Evolutionary conservation across 495 filamentous ascomycete species (phyloP), one percentile per base, ranked within the genome.

Genomic region (Neurospora hispaniola): DNA sequence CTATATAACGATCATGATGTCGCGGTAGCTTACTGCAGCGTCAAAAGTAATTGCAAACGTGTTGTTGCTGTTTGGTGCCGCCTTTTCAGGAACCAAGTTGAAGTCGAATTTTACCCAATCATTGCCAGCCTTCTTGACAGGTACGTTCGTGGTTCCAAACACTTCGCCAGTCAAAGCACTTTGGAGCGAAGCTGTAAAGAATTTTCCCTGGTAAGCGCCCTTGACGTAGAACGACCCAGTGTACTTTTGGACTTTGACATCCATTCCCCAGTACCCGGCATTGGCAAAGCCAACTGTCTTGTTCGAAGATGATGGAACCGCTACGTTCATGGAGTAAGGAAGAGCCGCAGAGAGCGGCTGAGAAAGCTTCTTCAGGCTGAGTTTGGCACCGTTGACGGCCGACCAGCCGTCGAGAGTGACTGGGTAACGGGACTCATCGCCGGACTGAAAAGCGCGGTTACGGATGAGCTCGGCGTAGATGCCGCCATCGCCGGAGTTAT

Each of bases 401-500:
- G 84, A 80, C 85, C 90, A 92, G 9, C 76, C 83, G 1, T 86
- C 84, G 27, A 90, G 80, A 11, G 82, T 84, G 7, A 75, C 74
- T 10, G 82, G 81, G 71, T 75, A 84, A 62, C 54, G 54, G 14
- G 54, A 62, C 27, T 77, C n/a, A 0, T 73, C 76, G 71, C 75
- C 79, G 41, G 75, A 74, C 54, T 85, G 83, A 73, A 94, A 93
- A n/a, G 90, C 92, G 69, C 91, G 87, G 79, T 94, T 94, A 40
- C 84, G 84, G 39, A 93, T 88, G 16, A 94, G 79, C 76, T 94
- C 90, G 40, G 89, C 91, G 75, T 94, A 93, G 46, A 93, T 87
- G 16, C 92, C 92, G 8, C 92, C 92, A 77, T 93, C 92, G 9
- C 91, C 91, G 27, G 88, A 91, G 78, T 92, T 88, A 79, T 92